Conservation (phyloP, 768 basidiomycete genomes). For the Lactifluus subvellereus region DNA sequence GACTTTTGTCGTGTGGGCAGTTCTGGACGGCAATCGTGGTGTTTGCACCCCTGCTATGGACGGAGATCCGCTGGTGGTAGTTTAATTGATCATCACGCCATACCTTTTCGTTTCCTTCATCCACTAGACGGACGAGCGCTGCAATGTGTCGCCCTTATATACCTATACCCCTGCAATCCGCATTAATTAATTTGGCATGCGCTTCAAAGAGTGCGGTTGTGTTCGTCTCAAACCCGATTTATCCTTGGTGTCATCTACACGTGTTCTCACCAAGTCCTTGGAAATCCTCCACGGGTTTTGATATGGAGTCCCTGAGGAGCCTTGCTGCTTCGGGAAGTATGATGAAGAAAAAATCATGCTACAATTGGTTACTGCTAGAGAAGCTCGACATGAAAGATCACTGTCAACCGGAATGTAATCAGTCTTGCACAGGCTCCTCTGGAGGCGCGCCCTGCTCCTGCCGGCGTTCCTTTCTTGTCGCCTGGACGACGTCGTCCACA, state of each 20-base stretch:
- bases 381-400: neutral
- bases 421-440: conserved; percentile 50
- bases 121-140: neutral
- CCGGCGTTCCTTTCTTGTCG: conserved; percentile 69
- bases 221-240: neutral
- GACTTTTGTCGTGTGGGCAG: conserved; percentile 35
- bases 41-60: conserved; percentile 82
- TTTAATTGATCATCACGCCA: neutral
- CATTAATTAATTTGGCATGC: conserved; percentile 1
- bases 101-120: neutral
- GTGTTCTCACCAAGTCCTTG: neutral
- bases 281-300: neutral
- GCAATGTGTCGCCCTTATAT: neutral
- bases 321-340: neutral
- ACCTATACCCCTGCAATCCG: neutral
- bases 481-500: conserved; percentile 92
- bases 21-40: conserved; percentile 92
- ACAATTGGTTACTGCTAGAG: conserved; percentile 2
- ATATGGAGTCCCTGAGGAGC: neutral
- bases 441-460: conserved; percentile 43
- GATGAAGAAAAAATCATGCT: neutral
- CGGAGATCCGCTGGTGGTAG: conserved; percentile 73
- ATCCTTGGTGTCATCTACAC: neutral
- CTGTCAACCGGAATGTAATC: conserved; percentile 1
- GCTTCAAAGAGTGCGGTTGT: neutral